Conservation (phyloP, 192 early-diverging fungal species). For the Glomus cerebriforme region DNA sequence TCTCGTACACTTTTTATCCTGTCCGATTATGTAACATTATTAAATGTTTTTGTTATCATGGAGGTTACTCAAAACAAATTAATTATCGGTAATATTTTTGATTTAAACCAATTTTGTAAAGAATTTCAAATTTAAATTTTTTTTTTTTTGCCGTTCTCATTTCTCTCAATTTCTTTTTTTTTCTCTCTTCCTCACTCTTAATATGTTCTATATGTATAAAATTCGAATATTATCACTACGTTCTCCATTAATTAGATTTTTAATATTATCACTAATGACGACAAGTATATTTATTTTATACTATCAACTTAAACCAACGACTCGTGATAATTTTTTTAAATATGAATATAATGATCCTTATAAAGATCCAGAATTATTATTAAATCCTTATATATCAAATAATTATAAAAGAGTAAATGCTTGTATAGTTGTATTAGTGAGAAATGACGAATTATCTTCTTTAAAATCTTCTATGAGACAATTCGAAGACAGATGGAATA, state of each 20-base stretch:
- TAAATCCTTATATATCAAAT: not conserved
- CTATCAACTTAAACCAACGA: too few species aligned
- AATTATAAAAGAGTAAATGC: constrained; percentile 59
- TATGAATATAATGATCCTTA: not conserved
- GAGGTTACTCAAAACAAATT: too few species aligned
- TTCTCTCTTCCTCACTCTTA: too few species aligned
- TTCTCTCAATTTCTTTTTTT: too few species aligned
- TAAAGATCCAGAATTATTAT: not conserved
- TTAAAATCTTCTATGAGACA: constrained; percentile 65
- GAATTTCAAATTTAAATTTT: too few species aligned
- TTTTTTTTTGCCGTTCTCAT: too few species aligned
- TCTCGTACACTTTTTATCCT: too few species aligned
- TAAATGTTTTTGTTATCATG: too few species aligned
- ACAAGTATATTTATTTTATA: not conserved
- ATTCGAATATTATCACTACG: not conserved
- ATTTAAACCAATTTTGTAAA: too few species aligned
- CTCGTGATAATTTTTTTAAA: not conserved
- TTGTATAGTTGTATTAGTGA: constrained; percentile 71
- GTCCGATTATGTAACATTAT: too few species aligned
- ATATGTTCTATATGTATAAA: too few species aligned
- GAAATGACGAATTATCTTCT: constrained; percentile 69
- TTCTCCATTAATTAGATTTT: not conserved
- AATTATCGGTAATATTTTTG: too few species aligned
- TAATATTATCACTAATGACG: not conserved
- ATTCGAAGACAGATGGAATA: constrained; percentile 78